A percentile compares a stretch with the other conserved stretches of the same genome.
These are phyloP conservation scores for Colletotrichum tanaceti DNA, from an alignment of 2,329 filamentous ascomycete species.

Conservation along the genomic window DNA sequence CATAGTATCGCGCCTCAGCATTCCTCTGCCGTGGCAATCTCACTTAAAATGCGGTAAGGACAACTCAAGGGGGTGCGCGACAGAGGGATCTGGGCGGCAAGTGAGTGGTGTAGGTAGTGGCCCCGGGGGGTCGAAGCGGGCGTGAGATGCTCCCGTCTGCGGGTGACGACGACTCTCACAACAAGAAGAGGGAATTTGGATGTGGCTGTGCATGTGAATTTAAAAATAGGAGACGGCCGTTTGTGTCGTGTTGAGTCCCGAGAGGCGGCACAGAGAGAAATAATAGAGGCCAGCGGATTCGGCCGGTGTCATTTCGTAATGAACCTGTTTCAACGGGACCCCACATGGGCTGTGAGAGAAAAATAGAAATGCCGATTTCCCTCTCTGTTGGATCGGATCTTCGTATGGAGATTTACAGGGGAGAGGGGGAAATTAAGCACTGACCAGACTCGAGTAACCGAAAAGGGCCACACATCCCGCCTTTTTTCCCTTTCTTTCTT, in stretches of 20 bases:
- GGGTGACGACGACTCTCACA: slow-evolving; percentile 9
- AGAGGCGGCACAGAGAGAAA: background rate
- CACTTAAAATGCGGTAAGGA: slow-evolving; percentile 2
- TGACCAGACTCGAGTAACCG: slow-evolving; percentile 15
- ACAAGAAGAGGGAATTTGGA: background rate
- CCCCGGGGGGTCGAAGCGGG: background rate
- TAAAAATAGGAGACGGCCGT: slow-evolving; percentile 31
- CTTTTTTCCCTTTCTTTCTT: background rate
- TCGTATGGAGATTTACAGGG: slow-evolving; percentile 33
- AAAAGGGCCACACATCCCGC: slow-evolving; percentile 23
- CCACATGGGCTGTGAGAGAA: slow-evolving; percentile 33
- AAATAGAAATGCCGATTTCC: slow-evolving; percentile 40
- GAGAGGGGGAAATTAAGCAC: background rate
- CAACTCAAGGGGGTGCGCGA: slow-evolving; percentile 1
- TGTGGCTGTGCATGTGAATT: slow-evolving; percentile 28
- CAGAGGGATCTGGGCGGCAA: background rate
- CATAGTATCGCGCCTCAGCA: slow-evolving; percentile 9
- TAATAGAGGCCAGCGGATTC: slow-evolving; percentile 4
- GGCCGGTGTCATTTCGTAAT: slow-evolving; percentile 37
- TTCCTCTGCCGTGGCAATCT: slow-evolving; percentile 10
- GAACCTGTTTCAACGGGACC: slow-evolving; percentile 39
- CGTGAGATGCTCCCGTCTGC: slow-evolving; percentile 13
- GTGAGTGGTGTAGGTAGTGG: background rate
- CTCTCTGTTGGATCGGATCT: slow-evolving; percentile 33
- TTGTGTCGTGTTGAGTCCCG: slow-evolving; percentile 2